Conservation (phyloP, 83 land plant species). For the Thuja plicata region DNA sequence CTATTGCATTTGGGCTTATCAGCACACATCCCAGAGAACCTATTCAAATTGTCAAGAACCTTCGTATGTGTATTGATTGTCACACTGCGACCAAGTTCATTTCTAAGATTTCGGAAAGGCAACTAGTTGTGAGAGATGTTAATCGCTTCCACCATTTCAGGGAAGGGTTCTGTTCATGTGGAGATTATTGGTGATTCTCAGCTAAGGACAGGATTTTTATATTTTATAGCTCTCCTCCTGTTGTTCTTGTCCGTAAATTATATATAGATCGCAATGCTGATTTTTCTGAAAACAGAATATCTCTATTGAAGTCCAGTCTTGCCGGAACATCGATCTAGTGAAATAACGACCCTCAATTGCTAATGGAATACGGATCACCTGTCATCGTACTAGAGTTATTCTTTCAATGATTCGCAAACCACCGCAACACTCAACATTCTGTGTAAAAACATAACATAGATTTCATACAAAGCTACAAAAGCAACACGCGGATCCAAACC, state of each 20-base stretch:
- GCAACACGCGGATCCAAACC: too few relatives aligned
- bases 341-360: background rate
- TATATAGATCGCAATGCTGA: background rate
- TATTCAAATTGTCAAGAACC: background rate
- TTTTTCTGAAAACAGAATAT: background rate
- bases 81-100: conserved; percentile 1
- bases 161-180: background rate
- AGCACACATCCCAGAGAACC: background rate
- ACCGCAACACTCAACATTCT: background rate
- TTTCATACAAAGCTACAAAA: too few relatives aligned
- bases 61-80: background rate
- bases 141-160: background rate
- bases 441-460: too few relatives aligned
- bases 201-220: background rate
- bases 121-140: background rate
- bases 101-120: background rate
- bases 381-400: background rate
- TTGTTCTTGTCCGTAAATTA: background rate
- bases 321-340: background rate
- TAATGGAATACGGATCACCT: background rate
- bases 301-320: background rate
- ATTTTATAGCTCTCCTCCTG: background rate
- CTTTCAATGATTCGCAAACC: background rate
- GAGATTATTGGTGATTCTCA: background rate
- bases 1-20: background rate